Conservation (phyloP, 1,284 basidiomycete genomes). For the Inonotus hispidus region DNA sequence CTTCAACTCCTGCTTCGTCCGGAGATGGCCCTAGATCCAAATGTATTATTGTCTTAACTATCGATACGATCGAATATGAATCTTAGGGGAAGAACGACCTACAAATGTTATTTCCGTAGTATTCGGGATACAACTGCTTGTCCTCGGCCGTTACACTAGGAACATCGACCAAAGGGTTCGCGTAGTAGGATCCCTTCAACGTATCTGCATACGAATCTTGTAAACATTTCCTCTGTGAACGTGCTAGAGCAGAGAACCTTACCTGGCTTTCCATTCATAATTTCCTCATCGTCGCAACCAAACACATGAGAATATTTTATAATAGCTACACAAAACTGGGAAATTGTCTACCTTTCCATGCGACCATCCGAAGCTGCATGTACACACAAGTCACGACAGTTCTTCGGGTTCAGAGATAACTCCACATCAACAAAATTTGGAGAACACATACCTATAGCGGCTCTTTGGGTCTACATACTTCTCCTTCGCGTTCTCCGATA, state of each 20-base stretch:
- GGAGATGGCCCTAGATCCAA: slow-evolving; percentile 59
- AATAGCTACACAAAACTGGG: neutral
- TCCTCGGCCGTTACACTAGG: slow-evolving; percentile 53
- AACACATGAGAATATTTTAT: neutral
- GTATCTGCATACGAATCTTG: slow-evolving; percentile 50
- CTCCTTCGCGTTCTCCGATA: slow-evolving; percentile 62
- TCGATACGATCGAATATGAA: neutral
- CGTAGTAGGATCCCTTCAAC: slow-evolving; percentile 89
- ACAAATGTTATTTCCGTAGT: slow-evolving; percentile 77
- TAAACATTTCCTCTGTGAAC: slow-evolving; percentile 7
- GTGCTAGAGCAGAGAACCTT: slow-evolving; percentile 16
- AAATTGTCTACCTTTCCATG: slow-evolving; percentile 70
- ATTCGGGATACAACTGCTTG: slow-evolving; percentile 63
- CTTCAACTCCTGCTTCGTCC: slow-evolving; percentile 56
- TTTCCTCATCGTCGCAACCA: slow-evolving; percentile 48
- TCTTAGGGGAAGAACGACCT: slow-evolving; percentile 21
- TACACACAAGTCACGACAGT: neutral
- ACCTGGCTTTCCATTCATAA: slow-evolving; percentile 91
- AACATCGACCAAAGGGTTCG: slow-evolving; percentile 72
- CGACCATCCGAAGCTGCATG: slow-evolving; percentile 81
- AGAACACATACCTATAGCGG: slow-evolving; percentile 56
- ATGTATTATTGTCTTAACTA: neutral
- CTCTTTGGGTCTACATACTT: slow-evolving; percentile 63
- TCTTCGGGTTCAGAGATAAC: neutral
- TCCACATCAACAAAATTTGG: neutral